Base-by-base conservation (phyloP, 2,329 filamentous ascomycete genomes). In the Hypoxylon sp. region DNA sequence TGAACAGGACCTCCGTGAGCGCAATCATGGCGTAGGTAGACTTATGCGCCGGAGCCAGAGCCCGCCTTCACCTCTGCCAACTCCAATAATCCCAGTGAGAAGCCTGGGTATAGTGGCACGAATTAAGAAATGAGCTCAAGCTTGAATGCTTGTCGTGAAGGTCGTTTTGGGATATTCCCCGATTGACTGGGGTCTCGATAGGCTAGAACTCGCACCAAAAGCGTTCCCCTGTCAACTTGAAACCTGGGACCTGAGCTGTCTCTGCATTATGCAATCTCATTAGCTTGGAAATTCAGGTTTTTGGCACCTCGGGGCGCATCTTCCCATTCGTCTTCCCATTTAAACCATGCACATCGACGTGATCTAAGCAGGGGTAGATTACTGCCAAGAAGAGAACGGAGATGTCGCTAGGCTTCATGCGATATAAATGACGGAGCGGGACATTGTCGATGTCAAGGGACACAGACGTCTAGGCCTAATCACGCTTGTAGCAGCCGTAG, bases 251-350 rank as follows among this genome's bases (percentile, higher is more conserved):
- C 68, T 71, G 70, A 69, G 51, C 59, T 59, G 60, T 50, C 53
- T 50, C 59, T 65, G 67, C 71, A 72, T 72, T 67, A 61, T 49
- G 65, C 63, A 74, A 75, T 74, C 53, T 73, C 68, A 57, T 63
- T 57, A 67, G 65, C 66, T 65, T 71, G 64, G 61, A 73, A 72
- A 56, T 61, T 46, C 63, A 66, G 61, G 70, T 63, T 71, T 66
- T 53, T 36, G 38, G 24, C 18, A 52, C 7, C 18, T 53, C 60
- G 40, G 58, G 45, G 36, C 44, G 61, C 56, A 59, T 52, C 55
- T 62, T 64, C 68, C 42, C 50, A 56, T 44, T 56, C n/a, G 65
- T 48, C 49, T 60, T 59, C n/a, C n/a, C n/a, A n/a, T n/a, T n/a
- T n/a, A n/a, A n/a, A n/a, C n/a, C n/a, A 68, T 63, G 65, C 64